Conservation (phyloP, 331 rosid genomes). For the Acacia concinna region DNA sequence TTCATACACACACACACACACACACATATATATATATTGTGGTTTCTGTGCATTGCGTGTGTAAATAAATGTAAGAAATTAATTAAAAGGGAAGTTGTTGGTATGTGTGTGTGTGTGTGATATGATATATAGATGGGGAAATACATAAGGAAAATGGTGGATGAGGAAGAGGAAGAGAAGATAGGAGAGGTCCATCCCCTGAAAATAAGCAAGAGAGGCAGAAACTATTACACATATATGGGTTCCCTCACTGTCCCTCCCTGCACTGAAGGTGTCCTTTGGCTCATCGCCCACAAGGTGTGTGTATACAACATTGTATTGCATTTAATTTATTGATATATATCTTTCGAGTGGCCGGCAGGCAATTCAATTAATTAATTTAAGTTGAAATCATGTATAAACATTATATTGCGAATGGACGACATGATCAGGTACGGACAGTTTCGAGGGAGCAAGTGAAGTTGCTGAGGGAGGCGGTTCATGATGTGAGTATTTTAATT, state of each 20-base stretch:
- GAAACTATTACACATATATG: conserved; percentile 56
- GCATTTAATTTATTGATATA: too few relatives aligned
- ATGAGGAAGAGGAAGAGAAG: conserved; percentile 24
- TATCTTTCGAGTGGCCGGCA: too few relatives aligned
- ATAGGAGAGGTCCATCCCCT: conserved; percentile 52
- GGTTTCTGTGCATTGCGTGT: too few relatives aligned
- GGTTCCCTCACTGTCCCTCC: conserved; percentile 88
- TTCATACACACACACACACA: too few relatives aligned
- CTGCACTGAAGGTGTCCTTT: conserved; percentile 71
- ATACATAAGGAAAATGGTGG: conserved; percentile 30
- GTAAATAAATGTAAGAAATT: not conserved
- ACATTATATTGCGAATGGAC: not conserved
- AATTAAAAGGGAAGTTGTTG: not conserved
- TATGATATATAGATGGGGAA: conserved; percentile 37
- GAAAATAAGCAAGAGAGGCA: conserved; percentile 42
- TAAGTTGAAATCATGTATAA: too few relatives aligned
- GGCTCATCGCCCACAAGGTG: conserved; percentile 63
- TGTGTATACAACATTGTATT: too few relatives aligned
- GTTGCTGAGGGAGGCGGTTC: conserved; percentile 54
- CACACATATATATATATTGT: too few relatives aligned
- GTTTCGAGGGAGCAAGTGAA: conserved; percentile 50
- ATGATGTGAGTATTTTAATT: conserved; percentile 54
- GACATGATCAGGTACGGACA: conserved; percentile 36
- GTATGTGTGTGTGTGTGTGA: not conserved
- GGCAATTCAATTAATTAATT: too few relatives aligned